These are phyloP conservation scores for Gracilaria gracilis DNA, from an alignment of 23 red algal genomes.

Conservation along the genomic window DNA sequence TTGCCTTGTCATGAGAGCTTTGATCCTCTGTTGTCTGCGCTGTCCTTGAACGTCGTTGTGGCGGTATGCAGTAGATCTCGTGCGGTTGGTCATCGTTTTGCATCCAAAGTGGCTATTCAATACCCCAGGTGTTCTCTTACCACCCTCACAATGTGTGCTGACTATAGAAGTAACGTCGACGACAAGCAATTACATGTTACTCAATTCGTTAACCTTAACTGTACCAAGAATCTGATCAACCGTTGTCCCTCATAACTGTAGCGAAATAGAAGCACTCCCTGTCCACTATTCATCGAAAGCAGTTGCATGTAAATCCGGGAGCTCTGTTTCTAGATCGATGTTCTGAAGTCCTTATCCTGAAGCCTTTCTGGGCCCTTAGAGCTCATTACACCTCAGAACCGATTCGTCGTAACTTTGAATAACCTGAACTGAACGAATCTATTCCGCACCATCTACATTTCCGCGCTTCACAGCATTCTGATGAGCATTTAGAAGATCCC, in stretches of 20 bases:
- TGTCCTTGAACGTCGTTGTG: too few species aligned
- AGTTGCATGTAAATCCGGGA: neutral
- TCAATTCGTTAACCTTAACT: neutral
- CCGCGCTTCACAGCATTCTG: neutral
- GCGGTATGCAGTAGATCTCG: too few species aligned
- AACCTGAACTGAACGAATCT: neutral
- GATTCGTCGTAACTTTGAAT: too few species aligned
- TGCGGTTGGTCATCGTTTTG: too few species aligned
- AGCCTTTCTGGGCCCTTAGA: too few species aligned
- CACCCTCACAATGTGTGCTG: neutral
- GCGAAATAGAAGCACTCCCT: neutral
- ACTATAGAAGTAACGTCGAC: neutral
- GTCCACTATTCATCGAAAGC: neutral
- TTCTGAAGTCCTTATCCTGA: too few species aligned
- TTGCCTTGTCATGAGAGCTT: conserved; percentile 31
- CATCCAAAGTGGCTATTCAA: neutral
- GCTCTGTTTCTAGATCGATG: too few species aligned
- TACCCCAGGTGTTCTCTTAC: neutral
- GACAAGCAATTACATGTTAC: neutral
- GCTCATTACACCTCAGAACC: too few species aligned
- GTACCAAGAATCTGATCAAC: too few species aligned
- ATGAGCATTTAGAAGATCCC: conserved; percentile 40
- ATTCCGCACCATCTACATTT: neutral
- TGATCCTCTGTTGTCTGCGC: neutral
- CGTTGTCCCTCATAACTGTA: too few species aligned